phyloP scores from a whole-genome alignment of 2,329 filamentous ascomycete genomes.

The Exophiala aquamarina region DNA sequence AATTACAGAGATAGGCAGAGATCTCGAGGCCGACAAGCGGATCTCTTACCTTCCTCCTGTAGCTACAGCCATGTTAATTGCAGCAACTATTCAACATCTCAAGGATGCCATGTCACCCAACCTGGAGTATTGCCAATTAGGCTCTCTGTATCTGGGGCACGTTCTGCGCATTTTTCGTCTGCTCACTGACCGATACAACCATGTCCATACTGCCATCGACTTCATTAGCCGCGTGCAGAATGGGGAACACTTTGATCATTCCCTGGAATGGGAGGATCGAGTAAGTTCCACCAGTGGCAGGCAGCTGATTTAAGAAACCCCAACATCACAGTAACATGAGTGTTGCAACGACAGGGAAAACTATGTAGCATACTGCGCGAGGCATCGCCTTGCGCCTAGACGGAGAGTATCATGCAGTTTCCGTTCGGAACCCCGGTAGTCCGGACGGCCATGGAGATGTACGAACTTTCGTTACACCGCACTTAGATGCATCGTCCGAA shows the following conservation, averaged over 20 bases:
- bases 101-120: constrained; percentile 1
- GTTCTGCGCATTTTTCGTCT: constrained; percentile 2
- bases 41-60: background rate
- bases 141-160: constrained; percentile 1
- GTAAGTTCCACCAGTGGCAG: background rate
- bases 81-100: background rate
- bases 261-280: constrained; percentile 2
- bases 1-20: constrained; percentile 1
- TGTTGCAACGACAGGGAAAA: constrained; percentile 1
- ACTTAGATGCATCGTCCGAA: background rate
- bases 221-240: constrained; percentile 2
- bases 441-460: background rate
- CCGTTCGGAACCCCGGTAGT: background rate
- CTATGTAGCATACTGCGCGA: background rate
- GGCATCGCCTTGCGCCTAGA: background rate
- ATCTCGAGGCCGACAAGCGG: background rate
- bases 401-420: background rate
- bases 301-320: background rate
- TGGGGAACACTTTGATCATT: constrained; percentile 2
- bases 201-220: constrained; percentile 1
- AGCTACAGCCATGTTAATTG: background rate
- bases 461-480: background rate
- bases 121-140: background rate
- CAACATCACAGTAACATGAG: constrained; percentile 1
- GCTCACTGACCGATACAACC: constrained; percentile 3